These are phyloP conservation scores for Fusarium hostae DNA, from an alignment of 2,329 filamentous ascomycete species.

Conservation along the genomic window DNA sequence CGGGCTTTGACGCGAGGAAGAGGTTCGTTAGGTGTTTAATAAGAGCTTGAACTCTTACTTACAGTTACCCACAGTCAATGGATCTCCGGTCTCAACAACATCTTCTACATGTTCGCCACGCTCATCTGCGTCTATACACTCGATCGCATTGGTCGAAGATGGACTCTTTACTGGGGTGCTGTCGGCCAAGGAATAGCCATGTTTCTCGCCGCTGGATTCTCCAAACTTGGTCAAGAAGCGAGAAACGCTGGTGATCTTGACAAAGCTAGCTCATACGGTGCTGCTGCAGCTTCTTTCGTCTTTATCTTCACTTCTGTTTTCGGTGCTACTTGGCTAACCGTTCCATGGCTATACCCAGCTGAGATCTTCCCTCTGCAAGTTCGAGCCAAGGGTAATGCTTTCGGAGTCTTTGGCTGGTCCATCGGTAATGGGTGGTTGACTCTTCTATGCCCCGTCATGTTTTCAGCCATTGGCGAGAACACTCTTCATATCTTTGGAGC, in stretches of 20 bases:
- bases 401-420: constrained; percentile 79
- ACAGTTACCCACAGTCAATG: too few species aligned
- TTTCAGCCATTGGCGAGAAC: constrained; percentile 62
- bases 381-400: constrained; percentile 79
- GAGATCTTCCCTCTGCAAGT: constrained; percentile 80
- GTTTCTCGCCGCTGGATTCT: constrained; percentile 69
- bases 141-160: constrained; percentile 74
- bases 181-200: constrained; percentile 72
- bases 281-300: constrained; percentile 75
- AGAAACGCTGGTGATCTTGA: constrained; percentile 56
- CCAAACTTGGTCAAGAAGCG: constrained; percentile 63
- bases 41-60: too few species aligned
- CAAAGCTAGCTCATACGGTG: constrained; percentile 63
- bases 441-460: constrained; percentile 61
- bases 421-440: constrained; percentile 76
- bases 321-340: constrained; percentile 60
- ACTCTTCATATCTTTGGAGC: constrained; percentile 79
- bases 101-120: constrained; percentile 70
- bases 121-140: constrained; percentile 76
- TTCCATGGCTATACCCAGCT: constrained; percentile 73
- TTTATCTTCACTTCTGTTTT: constrained; percentile 64
- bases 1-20: too few species aligned
- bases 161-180: constrained; percentile 76
- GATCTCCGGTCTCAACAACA: constrained; percentile 63
- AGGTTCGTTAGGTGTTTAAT: too few species aligned